These are phyloP conservation scores for Wickerhamiella infanticola DNA, from an alignment of 1,139 yeast genomes.

Conservation along the genomic window DNA sequence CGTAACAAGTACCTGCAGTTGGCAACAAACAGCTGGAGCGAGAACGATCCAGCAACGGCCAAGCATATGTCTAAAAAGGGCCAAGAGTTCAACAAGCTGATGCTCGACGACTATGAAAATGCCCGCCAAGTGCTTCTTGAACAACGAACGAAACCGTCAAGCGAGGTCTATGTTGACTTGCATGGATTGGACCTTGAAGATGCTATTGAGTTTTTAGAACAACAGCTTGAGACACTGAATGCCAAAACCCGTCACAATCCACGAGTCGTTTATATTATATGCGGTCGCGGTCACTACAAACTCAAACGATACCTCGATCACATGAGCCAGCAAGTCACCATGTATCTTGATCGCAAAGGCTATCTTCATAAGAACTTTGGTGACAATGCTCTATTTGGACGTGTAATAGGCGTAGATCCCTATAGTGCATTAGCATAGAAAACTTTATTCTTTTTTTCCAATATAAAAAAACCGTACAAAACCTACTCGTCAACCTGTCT, in stretches of 20 bases:
- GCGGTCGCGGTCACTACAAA: slow-evolving; percentile 22
- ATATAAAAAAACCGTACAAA: not conserved
- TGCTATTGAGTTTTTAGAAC: slow-evolving; percentile 21
- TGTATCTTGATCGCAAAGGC: slow-evolving; percentile 23
- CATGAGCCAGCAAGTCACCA: slow-evolving; percentile 20
- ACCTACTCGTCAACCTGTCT: not conserved
- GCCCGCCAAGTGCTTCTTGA: slow-evolving; percentile 19
- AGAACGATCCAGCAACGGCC: slow-evolving; percentile 26
- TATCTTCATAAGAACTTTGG: slow-evolving; percentile 25
- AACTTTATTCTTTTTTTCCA: too few relatives aligned
- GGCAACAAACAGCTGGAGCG: slow-evolving; percentile 26
- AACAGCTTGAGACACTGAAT: slow-evolving; percentile 18
- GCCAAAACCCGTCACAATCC: slow-evolving; percentile 14
- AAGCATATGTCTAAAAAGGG: slow-evolving; percentile 26
- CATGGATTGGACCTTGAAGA: slow-evolving; percentile 28
- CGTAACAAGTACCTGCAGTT: slow-evolving; percentile 26
- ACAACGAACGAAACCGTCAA: slow-evolving; percentile 13
- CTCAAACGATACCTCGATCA: slow-evolving; percentile 19
- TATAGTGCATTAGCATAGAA: slow-evolving; percentile 7
- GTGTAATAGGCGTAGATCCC: slow-evolving; percentile 27
- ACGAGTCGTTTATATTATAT: slow-evolving; percentile 23
- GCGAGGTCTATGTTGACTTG: slow-evolving; percentile 25
- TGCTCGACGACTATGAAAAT: slow-evolving; percentile 17
- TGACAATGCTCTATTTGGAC: slow-evolving; percentile 22
- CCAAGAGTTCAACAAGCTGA: slow-evolving; percentile 18